Conservation (phyloP, 2,329 filamentous ascomycete genomes). For the Colletotrichum costaricense region DNA sequence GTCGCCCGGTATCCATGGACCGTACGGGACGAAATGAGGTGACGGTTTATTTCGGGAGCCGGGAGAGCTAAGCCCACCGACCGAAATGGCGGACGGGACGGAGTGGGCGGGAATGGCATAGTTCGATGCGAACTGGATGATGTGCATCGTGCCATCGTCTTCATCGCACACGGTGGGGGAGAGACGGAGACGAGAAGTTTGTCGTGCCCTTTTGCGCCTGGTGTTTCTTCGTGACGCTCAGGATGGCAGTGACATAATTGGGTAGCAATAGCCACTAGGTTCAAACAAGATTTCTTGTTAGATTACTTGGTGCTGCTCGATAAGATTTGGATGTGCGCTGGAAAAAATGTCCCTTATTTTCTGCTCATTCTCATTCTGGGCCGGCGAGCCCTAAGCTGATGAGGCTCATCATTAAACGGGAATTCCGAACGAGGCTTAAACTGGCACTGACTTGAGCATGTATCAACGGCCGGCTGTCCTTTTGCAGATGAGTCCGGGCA, state of each 20-base stretch:
- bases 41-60: not conserved
- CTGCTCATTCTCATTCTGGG: constrained; percentile 7
- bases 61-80: not conserved
- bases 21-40: not conserved
- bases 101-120: not conserved
- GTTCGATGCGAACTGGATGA: constrained; percentile 1
- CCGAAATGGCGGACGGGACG: not conserved
- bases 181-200: not conserved
- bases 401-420: constrained; percentile 21
- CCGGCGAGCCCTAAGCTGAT: constrained; percentile 14
- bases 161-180: not conserved
- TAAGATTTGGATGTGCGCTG: constrained; percentile 20
- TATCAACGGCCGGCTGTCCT: not conserved
- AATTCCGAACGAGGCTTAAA: constrained; percentile 1
- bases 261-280: not conserved
- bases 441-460: constrained; percentile 1
- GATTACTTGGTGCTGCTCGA: not conserved
- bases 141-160: constrained; percentile 1
- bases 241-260: not conserved
- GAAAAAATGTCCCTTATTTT: not conserved
- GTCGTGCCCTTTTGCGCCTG: not conserved
- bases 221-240: not conserved
- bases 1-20: not conserved
- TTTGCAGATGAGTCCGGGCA: constrained; percentile 20
- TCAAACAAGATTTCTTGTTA: not conserved